phyloP scores from a whole-genome alignment of 176 grass and related monocot genomes.

The Sorghum bicolor region DNA sequence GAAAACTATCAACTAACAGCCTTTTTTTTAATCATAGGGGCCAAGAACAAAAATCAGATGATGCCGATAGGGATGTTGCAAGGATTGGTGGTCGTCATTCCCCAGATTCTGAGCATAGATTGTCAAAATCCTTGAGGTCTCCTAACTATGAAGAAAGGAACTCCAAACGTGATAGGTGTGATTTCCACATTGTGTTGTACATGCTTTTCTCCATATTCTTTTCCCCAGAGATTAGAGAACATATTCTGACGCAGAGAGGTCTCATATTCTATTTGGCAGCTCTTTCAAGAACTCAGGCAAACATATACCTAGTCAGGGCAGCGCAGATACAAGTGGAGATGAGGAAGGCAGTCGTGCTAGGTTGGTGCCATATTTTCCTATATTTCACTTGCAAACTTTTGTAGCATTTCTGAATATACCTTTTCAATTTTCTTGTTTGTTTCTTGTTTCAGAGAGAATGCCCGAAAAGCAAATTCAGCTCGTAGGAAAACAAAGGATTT shows the following conservation, averaged over 20 bases:
- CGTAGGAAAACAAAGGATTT: conserved; percentile 57
- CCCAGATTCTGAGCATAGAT: conserved; percentile 16
- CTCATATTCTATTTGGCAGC: conserved; percentile 30
- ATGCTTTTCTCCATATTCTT: neutral
- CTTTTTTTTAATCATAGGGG: conserved; percentile 40
- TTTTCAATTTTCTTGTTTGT: neutral
- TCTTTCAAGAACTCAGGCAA: conserved; percentile 51
- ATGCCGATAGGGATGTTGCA: conserved; percentile 29
- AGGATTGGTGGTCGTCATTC: conserved; percentile 20
- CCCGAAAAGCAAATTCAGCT: conserved; percentile 43
- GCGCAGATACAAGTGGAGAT: conserved; percentile 49
- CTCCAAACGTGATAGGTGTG: conserved; percentile 33
- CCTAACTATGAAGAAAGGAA: conserved; percentile 29
- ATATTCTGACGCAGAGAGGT: neutral
- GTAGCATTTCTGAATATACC: neutral
- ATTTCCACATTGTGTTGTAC: neutral
- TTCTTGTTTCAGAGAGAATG: conserved; percentile 39
- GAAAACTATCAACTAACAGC: conserved; percentile 24
- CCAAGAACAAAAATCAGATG: conserved; percentile 35
- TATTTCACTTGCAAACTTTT: neutral
- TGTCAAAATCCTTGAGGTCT: conserved; percentile 39
- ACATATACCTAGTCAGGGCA: conserved; percentile 28
- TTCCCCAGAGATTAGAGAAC: neutral
- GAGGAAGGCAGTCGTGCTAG: conserved; percentile 52
- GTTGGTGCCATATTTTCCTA: conserved; percentile 40